Base-by-base conservation (phyloP, 805 yeast genomes). In the Pichia paraexigua region DNA sequence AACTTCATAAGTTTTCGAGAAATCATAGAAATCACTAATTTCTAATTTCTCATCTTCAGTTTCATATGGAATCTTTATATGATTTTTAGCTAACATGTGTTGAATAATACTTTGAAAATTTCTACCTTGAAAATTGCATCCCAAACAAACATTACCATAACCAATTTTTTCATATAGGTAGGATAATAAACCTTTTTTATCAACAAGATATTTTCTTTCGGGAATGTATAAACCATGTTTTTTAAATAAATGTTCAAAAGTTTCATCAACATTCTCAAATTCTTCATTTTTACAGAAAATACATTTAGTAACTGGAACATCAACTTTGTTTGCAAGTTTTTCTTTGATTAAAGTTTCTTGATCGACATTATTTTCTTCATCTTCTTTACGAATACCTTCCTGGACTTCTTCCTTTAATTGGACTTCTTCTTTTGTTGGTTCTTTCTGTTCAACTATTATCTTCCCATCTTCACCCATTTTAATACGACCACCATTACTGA, bases 61-160 rank as follows among this genome's bases (percentile, higher is more conserved):
- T 60, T 94, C 98, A 67, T 86, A 94, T 0, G 98, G 97, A 54
- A 94, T 76, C 62, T 81, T 79, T 71, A 92, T 85, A 67, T 94
- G 99, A 52, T 89, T 81, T 67, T 94, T 94, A 10, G 85, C 77
- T 5, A 74, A 60, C 86, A 89, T 84, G 67, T 94, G 99, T 43
- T 88, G 94, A 58, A 96, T 82, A 12, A 87, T 90, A 54, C 96
- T 86, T 61, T 87, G 95, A 30, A 92, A 63, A 49, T 82, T 80
- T 55, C 79, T 78, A n/a, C 98, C 98, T 66, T 87, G 85, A 64
- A 83, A 94, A 32, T 74, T 73, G 66, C 99, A 94, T 49, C 80
- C 78, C 45, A 92, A 68, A 65, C 99, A 94, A 57, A 85, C 78
- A 58, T 87, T 83, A 41, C 97, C 97, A 43, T 83, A 75, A 11